Percentiles rank a stretch among this genome's conserved stretches.
Evolutionary conservation across 2,329 filamentous ascomycete genomes (phyloP).

Genomic region (Cryphonectria carpinicola): DNA sequence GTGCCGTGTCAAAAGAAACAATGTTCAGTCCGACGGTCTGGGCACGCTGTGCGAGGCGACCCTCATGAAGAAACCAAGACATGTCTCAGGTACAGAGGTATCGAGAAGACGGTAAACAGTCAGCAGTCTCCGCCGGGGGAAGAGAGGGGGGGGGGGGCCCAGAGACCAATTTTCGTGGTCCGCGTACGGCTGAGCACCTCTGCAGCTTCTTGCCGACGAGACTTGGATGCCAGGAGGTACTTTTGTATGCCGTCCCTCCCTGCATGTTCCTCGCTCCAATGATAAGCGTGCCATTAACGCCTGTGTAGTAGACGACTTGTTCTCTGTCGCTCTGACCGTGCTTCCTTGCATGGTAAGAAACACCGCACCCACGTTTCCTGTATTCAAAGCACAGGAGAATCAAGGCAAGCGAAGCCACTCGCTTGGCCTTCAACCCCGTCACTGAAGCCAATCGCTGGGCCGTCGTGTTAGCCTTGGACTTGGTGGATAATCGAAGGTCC

Average conservation of each 20-base stretch:
- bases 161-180: neutral
- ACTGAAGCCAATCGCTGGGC: neutral
- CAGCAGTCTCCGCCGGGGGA: neutral
- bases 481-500: neutral
- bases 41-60: neutral
- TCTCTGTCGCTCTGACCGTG: neutral
- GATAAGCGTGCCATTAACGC: neutral
- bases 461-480: neutral
- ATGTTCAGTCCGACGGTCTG: neutral
- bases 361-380: no score
- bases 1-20: neutral
- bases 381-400: neutral
- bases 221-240: neutral
- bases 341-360: no score
- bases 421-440: neutral
- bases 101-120: neutral
- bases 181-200: no score
- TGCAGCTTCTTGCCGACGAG: neutral
- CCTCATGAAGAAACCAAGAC: neutral
- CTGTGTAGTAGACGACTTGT: neutral
- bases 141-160: no score
- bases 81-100: neutral
- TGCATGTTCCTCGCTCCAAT: neutral
- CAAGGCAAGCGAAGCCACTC: neutral
- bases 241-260: neutral